These are phyloP conservation scores for Xylaria sp. DNA, from an alignment of 2,329 filamentous ascomycete species.

Conservation along the genomic window DNA sequence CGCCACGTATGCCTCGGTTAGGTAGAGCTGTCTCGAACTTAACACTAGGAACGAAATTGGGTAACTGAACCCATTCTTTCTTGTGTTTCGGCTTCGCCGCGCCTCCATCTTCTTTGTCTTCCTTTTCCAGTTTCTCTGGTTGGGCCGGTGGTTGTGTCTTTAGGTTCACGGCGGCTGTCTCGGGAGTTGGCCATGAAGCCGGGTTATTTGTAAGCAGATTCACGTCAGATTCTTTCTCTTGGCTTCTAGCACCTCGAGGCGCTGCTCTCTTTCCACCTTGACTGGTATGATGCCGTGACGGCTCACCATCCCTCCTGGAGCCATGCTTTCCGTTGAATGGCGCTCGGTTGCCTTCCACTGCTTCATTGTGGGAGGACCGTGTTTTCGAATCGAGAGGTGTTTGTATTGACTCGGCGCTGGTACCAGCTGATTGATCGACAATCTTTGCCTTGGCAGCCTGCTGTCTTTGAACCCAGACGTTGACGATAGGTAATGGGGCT, in stretches of 20 bases:
- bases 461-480: constrained; percentile 87
- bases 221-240: constrained; percentile 58
- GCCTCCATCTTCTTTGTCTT: constrained; percentile 69
- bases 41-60: constrained; percentile 80
- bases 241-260: constrained; percentile 58
- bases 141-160: constrained; percentile 75
- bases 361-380: constrained; percentile 37
- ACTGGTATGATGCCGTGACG: constrained; percentile 54
- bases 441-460: constrained; percentile 64
- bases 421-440: constrained; percentile 33
- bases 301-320: constrained; percentile 58
- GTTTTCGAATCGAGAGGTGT: constrained; percentile 40
- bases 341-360: constrained; percentile 45
- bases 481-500: constrained; percentile 84
- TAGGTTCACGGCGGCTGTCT: constrained; percentile 79
- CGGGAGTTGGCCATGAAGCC: constrained; percentile 89
- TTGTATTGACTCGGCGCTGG: constrained; percentile 10
- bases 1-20: constrained; percentile 62
- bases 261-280: constrained; percentile 55
- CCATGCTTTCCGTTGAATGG: constrained; percentile 55
- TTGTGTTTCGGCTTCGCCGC: constrained; percentile 69
- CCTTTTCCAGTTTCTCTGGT: constrained; percentile 69
- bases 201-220: constrained; percentile 83
- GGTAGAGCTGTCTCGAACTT: constrained; percentile 87
- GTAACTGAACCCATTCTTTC: constrained; percentile 85